Percentiles rank a stretch among this genome's conserved stretches.
These are phyloP conservation scores for Kalaharituber pfeilii DNA, from an alignment of 2,329 filamentous ascomycete genomes.

Conservation along the genomic window DNA sequence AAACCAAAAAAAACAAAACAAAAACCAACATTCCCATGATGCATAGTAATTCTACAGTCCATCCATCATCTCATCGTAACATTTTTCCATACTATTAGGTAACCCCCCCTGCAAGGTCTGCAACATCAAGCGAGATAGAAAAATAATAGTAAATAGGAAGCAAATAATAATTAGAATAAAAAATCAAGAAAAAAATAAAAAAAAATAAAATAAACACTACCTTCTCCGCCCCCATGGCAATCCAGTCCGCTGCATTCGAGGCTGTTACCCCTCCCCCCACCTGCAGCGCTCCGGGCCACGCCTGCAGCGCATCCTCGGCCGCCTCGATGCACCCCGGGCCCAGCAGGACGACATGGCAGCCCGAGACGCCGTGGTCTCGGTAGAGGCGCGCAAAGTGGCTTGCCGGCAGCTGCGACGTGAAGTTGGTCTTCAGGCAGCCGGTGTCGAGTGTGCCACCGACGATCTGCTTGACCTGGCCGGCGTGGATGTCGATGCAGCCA, in stretches of 20 bases:
- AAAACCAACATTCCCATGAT: no score
- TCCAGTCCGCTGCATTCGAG: constrained; percentile 68
- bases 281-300: constrained; percentile 69
- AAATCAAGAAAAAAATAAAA: constrained; percentile 8
- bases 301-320: constrained; percentile 54
- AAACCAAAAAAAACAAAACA: no score
- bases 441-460: constrained; percentile 80
- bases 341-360: constrained; percentile 93
- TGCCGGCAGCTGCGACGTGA: constrained; percentile 68
- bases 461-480: constrained; percentile 97
- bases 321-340: constrained; percentile 72
- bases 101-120: no score
- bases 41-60: no score
- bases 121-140: background rate
- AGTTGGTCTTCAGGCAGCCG: constrained; percentile 68
- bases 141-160: no score
- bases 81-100: no score
- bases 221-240: constrained; percentile 75
- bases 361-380: constrained; percentile 51
- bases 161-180: background rate
- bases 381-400: constrained; percentile 70
- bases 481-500: constrained; percentile 92
- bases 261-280: constrained; percentile 89
- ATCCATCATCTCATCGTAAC: no score
- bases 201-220: constrained; percentile 32